Base-by-base conservation (phyloP, 768 basidiomycete genomes). In the Floccularia luteovirens region DNA sequence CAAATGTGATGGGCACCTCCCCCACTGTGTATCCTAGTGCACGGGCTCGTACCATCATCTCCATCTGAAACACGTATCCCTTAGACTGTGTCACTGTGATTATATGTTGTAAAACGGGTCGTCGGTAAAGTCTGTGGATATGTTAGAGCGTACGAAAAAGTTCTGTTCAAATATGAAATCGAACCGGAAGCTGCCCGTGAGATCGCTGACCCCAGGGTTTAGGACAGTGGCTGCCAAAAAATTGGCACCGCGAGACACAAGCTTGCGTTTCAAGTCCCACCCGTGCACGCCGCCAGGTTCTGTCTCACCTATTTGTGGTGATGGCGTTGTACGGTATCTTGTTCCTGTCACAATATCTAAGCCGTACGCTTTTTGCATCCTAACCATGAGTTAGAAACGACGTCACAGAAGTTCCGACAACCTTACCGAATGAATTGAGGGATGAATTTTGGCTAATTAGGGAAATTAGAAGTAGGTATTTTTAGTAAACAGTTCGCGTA, bases 1-100 rank as follows among this genome's bases (percentile, higher is more conserved):
- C 91, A 52, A 94, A 94, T 2, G 90, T 94, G 46, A 94, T 94
- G 1, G 91, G 91, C 19, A 94, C 75, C 58, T 94, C 91, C 3
- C 90, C 91, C 0, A 94, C 79, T 3, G 73, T 77, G 61, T 90
- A 93, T 4, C 88, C 90, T 41, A 89, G 62, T 1, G 85, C 77
- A 16, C 81, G 74, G 3, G 91, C 91, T 1, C 91, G 77, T 14
- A 90, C 91, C 75, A 93, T 93, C 83, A 93, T 94, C 58, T 94
- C 91, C 91, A 94, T 94, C 69, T 94, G 91, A 68, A 94, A 93
- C 22, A 94, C 91, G 51, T 93, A 94, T 6, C 91, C 91, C 48
- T 87, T 86, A 2, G 90, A 90, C 45, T 82, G 74, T 1, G 86
- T 90, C 48, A 82, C 72, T 3, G 82, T 76, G 50, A 94, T 93